Percentiles rank a stretch among this genome's conserved stretches.
Evolutionary conservation across 345 rosid species (phyloP).

Genomic region (Heritiera littoralis): DNA sequence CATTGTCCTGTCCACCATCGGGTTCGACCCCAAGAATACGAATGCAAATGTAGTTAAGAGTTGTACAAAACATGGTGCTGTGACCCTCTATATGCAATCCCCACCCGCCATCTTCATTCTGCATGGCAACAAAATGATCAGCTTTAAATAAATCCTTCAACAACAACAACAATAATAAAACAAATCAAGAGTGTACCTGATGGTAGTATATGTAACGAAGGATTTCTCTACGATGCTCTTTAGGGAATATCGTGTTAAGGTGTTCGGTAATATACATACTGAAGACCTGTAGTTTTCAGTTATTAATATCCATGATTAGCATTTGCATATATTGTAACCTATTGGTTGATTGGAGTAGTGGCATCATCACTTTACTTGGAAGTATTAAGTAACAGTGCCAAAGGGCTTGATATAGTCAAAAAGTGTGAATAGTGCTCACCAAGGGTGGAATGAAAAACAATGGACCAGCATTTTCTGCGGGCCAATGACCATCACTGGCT

Average conservation of each 20-base stretch:
- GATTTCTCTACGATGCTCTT: slow-evolving; percentile 45
- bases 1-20: slow-evolving; percentile 45
- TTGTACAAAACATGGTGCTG: slow-evolving; percentile 49
- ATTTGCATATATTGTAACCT: not conserved
- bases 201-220: slow-evolving; percentile 25
- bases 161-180: not conserved
- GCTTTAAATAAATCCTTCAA: not conserved
- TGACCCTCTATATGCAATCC: slow-evolving; percentile 53
- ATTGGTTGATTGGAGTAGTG: too few species aligned
- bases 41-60: slow-evolving; percentile 50
- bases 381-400: too few species aligned
- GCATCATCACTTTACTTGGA: too few species aligned
- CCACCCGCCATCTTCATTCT: slow-evolving; percentile 28
- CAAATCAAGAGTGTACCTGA: slow-evolving; percentile 31
- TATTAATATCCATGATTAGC: not conserved
- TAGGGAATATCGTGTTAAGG: slow-evolving; percentile 37
- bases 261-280: slow-evolving; percentile 45
- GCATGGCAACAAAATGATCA: slow-evolving; percentile 26
- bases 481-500: slow-evolving; percentile 67
- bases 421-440: slow-evolving; percentile 34
- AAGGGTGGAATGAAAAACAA: slow-evolving; percentile 54
- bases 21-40: slow-evolving; percentile 49
- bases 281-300: slow-evolving; percentile 32
- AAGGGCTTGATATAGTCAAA: not conserved
- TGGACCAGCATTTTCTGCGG: slow-evolving; percentile 62